Evolutionary conservation across 163 green algal species (phyloP).

Genomic region (Trebouxiophyceae sp.): DNA sequence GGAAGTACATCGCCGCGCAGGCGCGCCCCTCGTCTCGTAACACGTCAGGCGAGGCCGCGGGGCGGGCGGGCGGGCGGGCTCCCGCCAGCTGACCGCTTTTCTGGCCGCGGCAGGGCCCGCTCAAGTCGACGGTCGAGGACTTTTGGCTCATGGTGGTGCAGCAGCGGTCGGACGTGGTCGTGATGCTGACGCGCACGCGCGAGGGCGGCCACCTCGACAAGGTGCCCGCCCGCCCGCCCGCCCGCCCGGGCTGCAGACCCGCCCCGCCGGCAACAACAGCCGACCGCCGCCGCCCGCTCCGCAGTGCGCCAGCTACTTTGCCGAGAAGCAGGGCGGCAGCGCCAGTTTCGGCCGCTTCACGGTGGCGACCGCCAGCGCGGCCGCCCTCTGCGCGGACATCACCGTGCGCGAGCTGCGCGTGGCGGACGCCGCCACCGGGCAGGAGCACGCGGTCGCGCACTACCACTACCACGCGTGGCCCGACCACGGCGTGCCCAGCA

Average conservation of each 20-base stretch:
- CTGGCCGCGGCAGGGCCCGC: slow-evolving; percentile 69
- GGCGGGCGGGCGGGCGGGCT: no score
- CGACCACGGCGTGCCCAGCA: slow-evolving; percentile 72
- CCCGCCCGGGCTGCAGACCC: slow-evolving; percentile 26
- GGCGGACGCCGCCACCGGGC: slow-evolving; percentile 2
- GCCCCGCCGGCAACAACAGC: slow-evolving; percentile 1
- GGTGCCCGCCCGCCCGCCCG: not conserved
- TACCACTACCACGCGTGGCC: slow-evolving; percentile 71
- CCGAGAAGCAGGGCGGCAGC: not conserved
- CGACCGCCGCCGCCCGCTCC: not conserved
- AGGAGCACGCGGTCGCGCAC: slow-evolving; percentile 6
- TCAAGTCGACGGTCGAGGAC: slow-evolving; percentile 47
- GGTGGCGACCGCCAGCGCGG: not conserved
- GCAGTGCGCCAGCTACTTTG: slow-evolving; percentile 18
- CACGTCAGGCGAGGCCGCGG: no score
- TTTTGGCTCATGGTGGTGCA: slow-evolving; percentile 80
- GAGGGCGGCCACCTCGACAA: slow-evolving; percentile 20
- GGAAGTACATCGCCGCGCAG: slow-evolving; percentile 58
- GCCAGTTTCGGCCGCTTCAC: not conserved
- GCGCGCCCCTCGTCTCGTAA: slow-evolving; percentile 2
- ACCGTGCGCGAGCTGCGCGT: slow-evolving; percentile 8
- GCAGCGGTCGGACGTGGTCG: slow-evolving; percentile 39
- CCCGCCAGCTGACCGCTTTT: no score
- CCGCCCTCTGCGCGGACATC: slow-evolving; percentile 11
- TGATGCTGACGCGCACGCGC: slow-evolving; percentile 69